Conservation (phyloP, 2,329 filamentous ascomycete species). For the Trichoderma harzianum region DNA sequence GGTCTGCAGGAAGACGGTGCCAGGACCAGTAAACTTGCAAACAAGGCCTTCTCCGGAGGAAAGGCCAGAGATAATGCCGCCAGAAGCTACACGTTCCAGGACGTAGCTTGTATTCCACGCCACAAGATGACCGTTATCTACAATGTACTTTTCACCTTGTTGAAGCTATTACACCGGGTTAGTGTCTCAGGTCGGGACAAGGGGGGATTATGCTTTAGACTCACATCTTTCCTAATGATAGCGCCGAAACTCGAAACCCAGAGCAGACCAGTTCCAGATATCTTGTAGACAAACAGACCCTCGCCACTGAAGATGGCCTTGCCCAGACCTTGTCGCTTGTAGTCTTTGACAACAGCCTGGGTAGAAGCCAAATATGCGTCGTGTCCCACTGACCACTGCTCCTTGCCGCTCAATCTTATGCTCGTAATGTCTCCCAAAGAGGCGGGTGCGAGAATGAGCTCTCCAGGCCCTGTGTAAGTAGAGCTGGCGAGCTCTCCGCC, state of each 20-base stretch:
- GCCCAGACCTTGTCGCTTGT: slow-evolving; percentile 77
- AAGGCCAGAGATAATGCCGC: slow-evolving; percentile 86
- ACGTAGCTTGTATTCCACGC: slow-evolving; percentile 97
- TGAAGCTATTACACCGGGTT: slow-evolving; percentile 39
- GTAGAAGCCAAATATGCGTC: slow-evolving; percentile 86
- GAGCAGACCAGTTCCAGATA: slow-evolving; percentile 73
- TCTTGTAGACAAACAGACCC: slow-evolving; percentile 85
- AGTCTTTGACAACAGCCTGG: slow-evolving; percentile 81
- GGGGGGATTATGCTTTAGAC: slow-evolving; percentile 33
- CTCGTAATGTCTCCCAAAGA: slow-evolving; percentile 82
- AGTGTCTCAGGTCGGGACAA: neutral
- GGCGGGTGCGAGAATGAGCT: slow-evolving; percentile 77
- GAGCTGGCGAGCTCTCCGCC: slow-evolving; percentile 77
- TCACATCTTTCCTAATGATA: slow-evolving; percentile 88
- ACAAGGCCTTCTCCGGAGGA: slow-evolving; percentile 83
- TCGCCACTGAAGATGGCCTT: slow-evolving; percentile 96
- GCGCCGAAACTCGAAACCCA: slow-evolving; percentile 95
- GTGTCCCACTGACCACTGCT: slow-evolving; percentile 79
- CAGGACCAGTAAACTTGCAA: slow-evolving; percentile 90
- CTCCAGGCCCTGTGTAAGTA: slow-evolving; percentile 83
- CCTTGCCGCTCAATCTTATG: slow-evolving; percentile 67
- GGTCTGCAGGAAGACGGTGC: slow-evolving; percentile 89
- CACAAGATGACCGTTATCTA: slow-evolving; percentile 90
- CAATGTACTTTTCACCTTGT: slow-evolving; percentile 80
- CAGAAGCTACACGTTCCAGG: slow-evolving; percentile 83